Evolutionary conservation across 2,329 filamentous ascomycete species (phyloP), one percentile per base, ranked within the genome.

Genomic region (Diaporthe citrichinensis): DNA sequence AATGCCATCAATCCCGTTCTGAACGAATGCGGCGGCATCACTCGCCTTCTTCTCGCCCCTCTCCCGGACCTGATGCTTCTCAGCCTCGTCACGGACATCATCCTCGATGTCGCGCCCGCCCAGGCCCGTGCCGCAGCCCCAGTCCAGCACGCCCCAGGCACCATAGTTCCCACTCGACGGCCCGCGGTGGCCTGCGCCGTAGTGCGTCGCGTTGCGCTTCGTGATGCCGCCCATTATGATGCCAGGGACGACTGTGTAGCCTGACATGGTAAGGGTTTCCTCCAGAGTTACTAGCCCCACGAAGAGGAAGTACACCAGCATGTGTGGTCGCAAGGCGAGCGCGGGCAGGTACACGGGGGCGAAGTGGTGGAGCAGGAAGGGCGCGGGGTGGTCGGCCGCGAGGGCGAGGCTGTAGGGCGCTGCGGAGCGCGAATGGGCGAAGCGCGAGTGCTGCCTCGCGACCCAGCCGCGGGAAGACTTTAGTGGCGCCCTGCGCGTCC

Each of bases 291-390:
- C 89, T 36, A 95, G 81, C 0, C 88, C 87, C 23, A 92, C 85
- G 77, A 94, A 90, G 15, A 94, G 80, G 74, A 94, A 88, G 84
- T 93, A 95, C 0, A 92, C 94, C n/a, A 95, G 86, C 5, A 95
- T 87, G 81, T 95, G 94, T 49, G 92, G 91, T 12, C 92, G 91
- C 55, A 94, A 86, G n/a, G 89, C 78, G 28, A 92, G 84, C 1
- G 92, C 89, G 1, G 94, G 92, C 0, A 94, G 82, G 81, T 94
- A 94, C 9, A 91, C 83, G 0, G 94, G 93, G 1, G 94, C 75
- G 80, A 93, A 91, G 65, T 90, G 90, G 76, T 90, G 87, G 1
- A 94, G 83, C 9, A 95, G 84, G 65, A 93, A 89, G 1, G 91
- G 88, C 0, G 91, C 77, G 0, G 94, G 93, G 80, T 95, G 92